phyloP scores from a whole-genome alignment of 768 basidiomycete genomes.

The Trametes meyenii region DNA sequence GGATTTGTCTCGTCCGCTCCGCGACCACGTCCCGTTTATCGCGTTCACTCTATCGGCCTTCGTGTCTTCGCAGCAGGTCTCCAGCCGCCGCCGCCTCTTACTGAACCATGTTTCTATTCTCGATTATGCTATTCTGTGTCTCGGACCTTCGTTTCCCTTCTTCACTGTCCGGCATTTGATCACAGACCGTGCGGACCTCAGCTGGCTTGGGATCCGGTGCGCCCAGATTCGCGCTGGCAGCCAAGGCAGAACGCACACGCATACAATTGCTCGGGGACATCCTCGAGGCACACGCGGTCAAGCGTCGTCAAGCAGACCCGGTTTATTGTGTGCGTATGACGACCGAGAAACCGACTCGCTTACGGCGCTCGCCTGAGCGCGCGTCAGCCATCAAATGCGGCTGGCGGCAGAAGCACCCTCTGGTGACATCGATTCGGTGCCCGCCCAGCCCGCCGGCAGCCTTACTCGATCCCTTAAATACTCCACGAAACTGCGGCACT shows the following conservation, averaged over 20 bases:
- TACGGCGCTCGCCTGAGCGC: background rate
- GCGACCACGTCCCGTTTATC: too few relatives aligned
- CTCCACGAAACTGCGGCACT: background rate
- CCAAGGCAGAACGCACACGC: background rate
- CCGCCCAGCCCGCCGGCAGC: background rate
- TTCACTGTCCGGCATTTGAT: too few relatives aligned
- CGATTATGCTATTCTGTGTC: too few relatives aligned
- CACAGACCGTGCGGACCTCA: too few relatives aligned
- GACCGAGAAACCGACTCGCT: background rate
- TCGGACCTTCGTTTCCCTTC: too few relatives aligned
- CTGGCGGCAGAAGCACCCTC: background rate
- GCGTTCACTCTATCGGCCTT: too few relatives aligned
- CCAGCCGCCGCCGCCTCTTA: too few relatives aligned
- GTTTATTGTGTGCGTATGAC: conserved; percentile 8
- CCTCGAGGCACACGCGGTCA: background rate
- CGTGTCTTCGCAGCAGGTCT: too few relatives aligned
- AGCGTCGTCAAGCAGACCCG: conserved; percentile 18
- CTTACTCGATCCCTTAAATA: background rate
- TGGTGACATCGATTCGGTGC: background rate
- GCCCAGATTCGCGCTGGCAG: background rate
- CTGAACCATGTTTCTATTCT: too few relatives aligned
- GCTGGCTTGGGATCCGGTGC: too few relatives aligned
- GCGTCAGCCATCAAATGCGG: conserved; percentile 4
- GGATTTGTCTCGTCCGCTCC: too few relatives aligned
- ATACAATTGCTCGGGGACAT: conserved; percentile 1